These are phyloP conservation scores for Xylogone sp. DNA, from an alignment of 2,329 filamentous ascomycete species.

Conservation along the genomic window DNA sequence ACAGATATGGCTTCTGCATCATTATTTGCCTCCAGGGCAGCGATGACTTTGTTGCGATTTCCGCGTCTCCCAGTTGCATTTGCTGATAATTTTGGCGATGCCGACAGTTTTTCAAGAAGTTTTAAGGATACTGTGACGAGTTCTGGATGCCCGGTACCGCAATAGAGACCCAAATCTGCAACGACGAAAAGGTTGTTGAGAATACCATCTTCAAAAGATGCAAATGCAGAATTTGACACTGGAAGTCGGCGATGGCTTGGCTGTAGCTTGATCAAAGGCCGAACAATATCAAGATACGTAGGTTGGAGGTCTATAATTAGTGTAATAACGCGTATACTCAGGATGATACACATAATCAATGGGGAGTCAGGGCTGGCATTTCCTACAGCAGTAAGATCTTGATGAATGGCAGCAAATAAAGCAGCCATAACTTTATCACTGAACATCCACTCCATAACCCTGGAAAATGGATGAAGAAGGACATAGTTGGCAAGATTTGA, in stretches of 20 bases:
- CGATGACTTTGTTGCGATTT: constrained; percentile 78
- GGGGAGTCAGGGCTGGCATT: constrained; percentile 74
- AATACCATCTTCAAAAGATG: constrained; percentile 90
- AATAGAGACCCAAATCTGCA: constrained; percentile 80
- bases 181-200: constrained; percentile 76
- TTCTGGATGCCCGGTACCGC: constrained; percentile 76
- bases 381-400: constrained; percentile 69
- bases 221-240: constrained; percentile 71
- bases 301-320: constrained; percentile 82
- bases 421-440: constrained; percentile 82
- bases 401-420: constrained; percentile 74
- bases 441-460: constrained; percentile 98
- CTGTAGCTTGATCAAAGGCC: constrained; percentile 70
- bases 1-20: constrained; percentile 77
- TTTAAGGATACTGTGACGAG: constrained; percentile 77
- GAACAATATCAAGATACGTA: constrained; percentile 86
- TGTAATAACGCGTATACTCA: constrained; percentile 79
- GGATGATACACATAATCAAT: constrained; percentile 72
- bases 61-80: constrained; percentile 19
- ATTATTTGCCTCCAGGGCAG: constrained; percentile 78
- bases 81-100: constrained; percentile 59
- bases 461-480: constrained; percentile 83
- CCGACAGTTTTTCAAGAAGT: constrained; percentile 80
- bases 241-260: constrained; percentile 53
- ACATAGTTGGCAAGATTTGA: constrained; percentile 78